Base-by-base conservation (phyloP, 1,139 yeast genomes). In the Protomyces macrosporus region DNA sequence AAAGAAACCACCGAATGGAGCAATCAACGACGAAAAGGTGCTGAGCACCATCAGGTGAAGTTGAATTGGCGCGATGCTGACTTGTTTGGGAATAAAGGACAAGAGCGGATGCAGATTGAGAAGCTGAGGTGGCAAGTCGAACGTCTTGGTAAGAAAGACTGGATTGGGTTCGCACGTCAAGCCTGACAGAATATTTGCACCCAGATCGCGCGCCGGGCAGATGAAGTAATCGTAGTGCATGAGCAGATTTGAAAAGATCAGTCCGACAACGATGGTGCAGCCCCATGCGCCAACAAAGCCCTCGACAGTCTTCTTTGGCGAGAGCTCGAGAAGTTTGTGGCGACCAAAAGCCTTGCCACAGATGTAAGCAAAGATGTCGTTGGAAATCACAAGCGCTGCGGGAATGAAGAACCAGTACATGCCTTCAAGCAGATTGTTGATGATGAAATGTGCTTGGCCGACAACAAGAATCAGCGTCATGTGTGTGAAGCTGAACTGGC, bases 271-370 rank as follows among this genome's bases (percentile, higher is more conserved):
- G 6, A 89, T 85, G 10, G 99, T 93, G 74, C 95, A 91, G 60
- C 90, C 77, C 98, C 98, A 93, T 32, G 98, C 99, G 63, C 99
- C 99, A 55, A 91, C 77, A 73, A 93, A 93, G 2, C 99, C 99
- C 77, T 93, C 99, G 35, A 91, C 91, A 0, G 99, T 93, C 77
- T 93, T 93, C 76, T 93, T 93, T 60, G 99, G 98, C 14, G 97
- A 89, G 69, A 93, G 89, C 65, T 88, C 91, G 71, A 95, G 90
- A 72, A 93, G 83, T 73, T 89, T 97, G 57, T 98, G 91, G 68
- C 82, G 84, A 60, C 99, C 99, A 77, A 93, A 90, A 1, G 98
- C 89, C 70, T 93, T 93, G 59, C 99, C 99, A 77, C 98, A 93
- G 66, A 93, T 79, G 74, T 93, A 93, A 42, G 99, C 98, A 80